Base-by-base conservation (phyloP, 768 basidiomycete genomes). In the Suillus weaverae region DNA sequence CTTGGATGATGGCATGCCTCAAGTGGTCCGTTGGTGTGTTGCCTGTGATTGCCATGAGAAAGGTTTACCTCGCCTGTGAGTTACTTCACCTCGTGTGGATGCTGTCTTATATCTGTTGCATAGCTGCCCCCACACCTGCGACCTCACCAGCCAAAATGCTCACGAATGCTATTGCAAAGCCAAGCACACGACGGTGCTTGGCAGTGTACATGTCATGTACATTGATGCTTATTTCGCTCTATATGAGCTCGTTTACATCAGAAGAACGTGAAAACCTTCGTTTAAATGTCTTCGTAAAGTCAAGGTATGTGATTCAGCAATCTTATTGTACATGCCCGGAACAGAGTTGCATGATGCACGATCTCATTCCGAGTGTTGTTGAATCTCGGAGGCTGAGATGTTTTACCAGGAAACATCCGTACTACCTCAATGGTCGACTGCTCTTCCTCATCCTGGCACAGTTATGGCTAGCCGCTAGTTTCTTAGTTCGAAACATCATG, bases 381-480 rank as follows among this genome's bases (percentile, higher is more conserved):
- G 11, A 48, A 39, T 32, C 53, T 48, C 38, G 64, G 26, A 44
- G 62, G 39, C 30, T 26, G 32, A 35, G 43, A 64, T 63, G 26
- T 35, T 50, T 63, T 14, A 46, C 16, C 66, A 91, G 90, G 70
- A 91, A 89, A 75, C 89, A 92, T 65, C 90, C 89, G 0, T 85
- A 86, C 67, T 88, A 91, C 70, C 79, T 92, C 26, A 91, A 91
- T 61, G 89, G 89, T 1, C 84, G 85, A 20, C 76, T 90, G 6
- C 67, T 92, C 9, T 90, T 89, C 70, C 72, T 91, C 20, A 61
- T 85, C 32, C 67, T 84, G 55, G 81, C 85, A 0, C 90, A 92
- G 70, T 11, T 80, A 3, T 76, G 77, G 48, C 70, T 83, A 10
- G 85, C 85, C 0, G 50, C 76, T 8, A 77, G 79, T 2, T 91